Conservation (phyloP, 116 monocot species). For the Cymodocea nodosa region DNA sequence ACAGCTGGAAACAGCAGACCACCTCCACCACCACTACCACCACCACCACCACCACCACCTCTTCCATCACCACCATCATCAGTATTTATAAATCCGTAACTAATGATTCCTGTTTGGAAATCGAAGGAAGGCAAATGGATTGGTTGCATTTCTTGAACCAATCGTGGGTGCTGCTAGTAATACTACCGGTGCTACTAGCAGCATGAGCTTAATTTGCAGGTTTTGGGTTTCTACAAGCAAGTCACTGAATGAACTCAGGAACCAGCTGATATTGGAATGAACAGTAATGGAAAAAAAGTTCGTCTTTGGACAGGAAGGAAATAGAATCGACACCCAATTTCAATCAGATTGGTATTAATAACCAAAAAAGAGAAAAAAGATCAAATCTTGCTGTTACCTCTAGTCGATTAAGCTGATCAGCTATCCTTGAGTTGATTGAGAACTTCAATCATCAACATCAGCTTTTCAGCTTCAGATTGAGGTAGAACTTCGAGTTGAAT, state of each 20-base stretch:
- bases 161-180: no score
- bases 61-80: background rate
- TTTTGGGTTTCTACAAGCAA: background rate
- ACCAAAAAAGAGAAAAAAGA: background rate
- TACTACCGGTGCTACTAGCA: no score
- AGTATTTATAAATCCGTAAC: background rate
- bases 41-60: background rate
- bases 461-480: background rate
- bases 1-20: conserved; percentile 6
- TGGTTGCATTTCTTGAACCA: no score
- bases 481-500: background rate
- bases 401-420: background rate
- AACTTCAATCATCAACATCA: background rate
- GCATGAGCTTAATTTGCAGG: background rate
- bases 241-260: background rate
- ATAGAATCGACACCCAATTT: background rate
- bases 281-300: background rate
- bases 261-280: background rate
- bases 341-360: background rate
- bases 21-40: no score
- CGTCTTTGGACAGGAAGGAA: background rate
- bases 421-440: background rate
- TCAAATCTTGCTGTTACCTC: conserved; percentile 1
- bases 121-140: no score
- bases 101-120: background rate